A percentile compares a stretch with the other conserved stretches of the same genome.
Conservation (phyloP, 2,329 filamentous ascomycete species). For the Fusarium clavum region DNA sequence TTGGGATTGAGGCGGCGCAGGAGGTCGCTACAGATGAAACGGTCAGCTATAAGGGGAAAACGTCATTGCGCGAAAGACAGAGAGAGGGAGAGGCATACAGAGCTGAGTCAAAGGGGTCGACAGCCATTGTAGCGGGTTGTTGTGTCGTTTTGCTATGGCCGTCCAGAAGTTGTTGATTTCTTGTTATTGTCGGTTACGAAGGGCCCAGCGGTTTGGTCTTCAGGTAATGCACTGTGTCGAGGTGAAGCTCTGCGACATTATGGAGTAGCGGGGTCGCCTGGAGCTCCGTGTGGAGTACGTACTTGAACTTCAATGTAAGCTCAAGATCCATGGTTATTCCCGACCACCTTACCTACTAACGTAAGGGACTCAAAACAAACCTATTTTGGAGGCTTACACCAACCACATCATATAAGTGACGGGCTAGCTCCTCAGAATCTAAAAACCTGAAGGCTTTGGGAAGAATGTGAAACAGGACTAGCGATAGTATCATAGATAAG, state of each 20-base stretch:
- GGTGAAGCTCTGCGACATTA: slow-evolving; percentile 40
- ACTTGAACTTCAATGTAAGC: slow-evolving; percentile 21
- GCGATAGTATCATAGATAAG: background rate
- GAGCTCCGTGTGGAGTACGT: slow-evolving; percentile 39
- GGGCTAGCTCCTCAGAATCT: background rate
- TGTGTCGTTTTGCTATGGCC: background rate
- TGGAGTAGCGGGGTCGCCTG: slow-evolving; percentile 42
- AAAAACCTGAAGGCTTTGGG: background rate
- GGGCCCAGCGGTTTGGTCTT: slow-evolving; percentile 6
- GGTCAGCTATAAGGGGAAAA: slow-evolving; percentile 22
- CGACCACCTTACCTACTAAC: background rate
- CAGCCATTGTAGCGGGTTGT: slow-evolving; percentile 55
- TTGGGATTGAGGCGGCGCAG: slow-evolving; percentile 97
- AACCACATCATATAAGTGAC: background rate
- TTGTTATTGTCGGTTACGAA: background rate
- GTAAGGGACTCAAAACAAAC: background rate
- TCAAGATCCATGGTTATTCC: slow-evolving; percentile 6
- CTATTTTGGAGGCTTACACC: background rate
- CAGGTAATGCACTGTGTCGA: slow-evolving; percentile 13
- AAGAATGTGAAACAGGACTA: background rate
- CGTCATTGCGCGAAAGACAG: slow-evolving; percentile 3
- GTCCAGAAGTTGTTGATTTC: background rate
- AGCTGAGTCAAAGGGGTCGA: slow-evolving; percentile 79
- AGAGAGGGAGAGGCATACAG: slow-evolving; percentile 67
- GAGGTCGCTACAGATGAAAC: slow-evolving; percentile 77